Evolutionary conservation across 352 stramenopile species (phyloP).

Genomic region (Globisporangium mamillatum): DNA sequence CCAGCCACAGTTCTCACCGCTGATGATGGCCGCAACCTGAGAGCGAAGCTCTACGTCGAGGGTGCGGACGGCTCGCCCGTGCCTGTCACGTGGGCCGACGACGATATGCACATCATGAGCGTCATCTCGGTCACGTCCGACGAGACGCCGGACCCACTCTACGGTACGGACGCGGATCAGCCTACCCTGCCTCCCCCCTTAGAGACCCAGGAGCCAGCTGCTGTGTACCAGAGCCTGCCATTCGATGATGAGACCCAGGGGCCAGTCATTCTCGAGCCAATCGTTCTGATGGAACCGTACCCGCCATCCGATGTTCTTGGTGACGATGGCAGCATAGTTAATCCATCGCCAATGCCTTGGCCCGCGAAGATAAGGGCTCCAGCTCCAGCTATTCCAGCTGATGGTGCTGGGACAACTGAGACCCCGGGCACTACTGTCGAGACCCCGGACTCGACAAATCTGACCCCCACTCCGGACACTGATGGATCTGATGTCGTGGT

Average conservation of each 20-base stretch:
- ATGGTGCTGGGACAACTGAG: not conserved
- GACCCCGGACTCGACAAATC: not conserved
- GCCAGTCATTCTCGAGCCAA: not conserved
- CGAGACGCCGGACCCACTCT: not conserved
- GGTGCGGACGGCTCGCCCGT: not conserved
- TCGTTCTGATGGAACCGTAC: not conserved
- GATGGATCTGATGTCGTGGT: not conserved
- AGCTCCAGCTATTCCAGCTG: not conserved
- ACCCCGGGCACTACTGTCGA: not conserved
- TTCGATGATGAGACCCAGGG: not conserved
- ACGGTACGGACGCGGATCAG: not conserved
- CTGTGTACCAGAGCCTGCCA: not conserved
- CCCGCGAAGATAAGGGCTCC: not conserved
- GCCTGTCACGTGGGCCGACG: constrained; percentile 1
- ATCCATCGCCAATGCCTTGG: not conserved
- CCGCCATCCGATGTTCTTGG: not conserved
- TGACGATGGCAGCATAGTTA: not conserved
- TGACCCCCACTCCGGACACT: not conserved
- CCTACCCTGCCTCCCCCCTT: not conserved
- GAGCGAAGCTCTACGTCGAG: not conserved
- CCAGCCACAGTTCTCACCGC: not conserved
- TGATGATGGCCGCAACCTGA: not conserved
- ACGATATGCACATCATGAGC: not conserved
- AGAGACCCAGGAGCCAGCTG: not conserved
- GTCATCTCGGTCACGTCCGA: constrained; percentile 5